Conservation (phyloP, 495 filamentous ascomycete species). For the Pyrenula aspistea region DNA sequence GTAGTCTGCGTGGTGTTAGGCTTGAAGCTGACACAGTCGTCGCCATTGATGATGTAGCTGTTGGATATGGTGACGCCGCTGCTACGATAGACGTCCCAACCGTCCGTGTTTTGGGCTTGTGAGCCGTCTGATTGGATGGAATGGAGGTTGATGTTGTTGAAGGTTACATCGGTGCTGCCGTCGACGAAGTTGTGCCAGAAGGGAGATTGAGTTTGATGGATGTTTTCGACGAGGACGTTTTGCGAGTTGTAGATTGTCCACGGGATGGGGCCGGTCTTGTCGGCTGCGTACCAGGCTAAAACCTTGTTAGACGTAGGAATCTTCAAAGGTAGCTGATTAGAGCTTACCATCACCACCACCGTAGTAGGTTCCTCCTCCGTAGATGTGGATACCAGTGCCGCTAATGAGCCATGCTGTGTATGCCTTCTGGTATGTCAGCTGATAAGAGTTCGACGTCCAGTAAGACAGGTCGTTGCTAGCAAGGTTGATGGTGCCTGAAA, state of each 20-base stretch:
- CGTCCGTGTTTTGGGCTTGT: not conserved
- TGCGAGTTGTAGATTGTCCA: conserved; percentile 49
- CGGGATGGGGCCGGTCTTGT: conserved; percentile 29
- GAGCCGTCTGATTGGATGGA: not conserved
- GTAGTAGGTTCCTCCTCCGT: conserved; percentile 48
- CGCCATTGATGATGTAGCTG: conserved; percentile 54
- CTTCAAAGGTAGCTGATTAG: conserved; percentile 41
- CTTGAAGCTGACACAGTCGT: conserved; percentile 69
- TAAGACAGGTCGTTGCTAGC: conserved; percentile 49
- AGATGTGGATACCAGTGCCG: conserved; percentile 56
- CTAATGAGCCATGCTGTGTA: conserved; percentile 60
- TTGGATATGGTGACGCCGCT: conserved; percentile 54
- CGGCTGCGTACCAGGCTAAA: conserved; percentile 54
- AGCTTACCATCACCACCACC: conserved; percentile 68
- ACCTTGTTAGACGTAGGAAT: conserved; percentile 45
- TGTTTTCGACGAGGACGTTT: conserved; percentile 53
- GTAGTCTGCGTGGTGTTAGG: conserved; percentile 65
- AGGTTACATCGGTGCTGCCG: conserved; percentile 35
- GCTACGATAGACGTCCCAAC: conserved; percentile 47
- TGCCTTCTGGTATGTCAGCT: conserved; percentile 50
- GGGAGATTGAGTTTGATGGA: conserved; percentile 21
- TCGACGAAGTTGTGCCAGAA: conserved; percentile 31
- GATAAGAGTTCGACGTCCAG: conserved; percentile 51
- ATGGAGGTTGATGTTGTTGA: conserved; percentile 48
- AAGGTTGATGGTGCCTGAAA: conserved; percentile 44